phyloP scores from a whole-genome alignment of 768 basidiomycete genomes.

The Xerocomellus amylosporus region DNA sequence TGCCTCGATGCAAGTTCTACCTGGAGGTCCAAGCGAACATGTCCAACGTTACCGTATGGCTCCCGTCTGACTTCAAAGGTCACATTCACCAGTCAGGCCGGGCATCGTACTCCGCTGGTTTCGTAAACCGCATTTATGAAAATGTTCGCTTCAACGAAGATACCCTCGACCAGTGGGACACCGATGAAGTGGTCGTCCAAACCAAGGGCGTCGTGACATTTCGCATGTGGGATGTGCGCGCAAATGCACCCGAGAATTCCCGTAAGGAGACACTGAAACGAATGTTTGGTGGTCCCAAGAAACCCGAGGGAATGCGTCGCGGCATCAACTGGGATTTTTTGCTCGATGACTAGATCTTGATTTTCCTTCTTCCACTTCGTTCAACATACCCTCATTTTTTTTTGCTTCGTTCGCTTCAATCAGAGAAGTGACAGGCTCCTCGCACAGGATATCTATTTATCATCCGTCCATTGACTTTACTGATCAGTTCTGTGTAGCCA shows the following conservation, averaged over 20 bases:
- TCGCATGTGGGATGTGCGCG: conserved; percentile 77
- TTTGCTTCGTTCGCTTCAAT: conserved; percentile 3
- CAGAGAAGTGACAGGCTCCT: conserved; percentile 10
- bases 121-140: conserved; percentile 62
- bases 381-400: conserved; percentile 10
- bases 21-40: conserved; percentile 61
- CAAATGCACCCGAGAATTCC: conserved; percentile 58
- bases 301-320: conserved; percentile 43
- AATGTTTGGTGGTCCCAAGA: conserved; percentile 57
- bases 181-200: conserved; percentile 61
- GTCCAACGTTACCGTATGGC: conserved; percentile 73
- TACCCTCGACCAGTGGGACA: conserved; percentile 35
- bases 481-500: conserved; percentile 24
- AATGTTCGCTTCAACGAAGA: conserved; percentile 50
- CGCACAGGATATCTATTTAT: conserved; percentile 22
- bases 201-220: conserved; percentile 64
- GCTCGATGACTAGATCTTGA: conserved; percentile 54
- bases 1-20: conserved; percentile 53
- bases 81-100: conserved; percentile 55
- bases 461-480: conserved; percentile 1
- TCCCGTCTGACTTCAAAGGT: conserved; percentile 78
- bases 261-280: conserved; percentile 63
- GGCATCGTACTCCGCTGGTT: conserved; percentile 64
- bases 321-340: conserved; percentile 77
- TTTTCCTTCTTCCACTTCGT: conserved; percentile 5